Evolutionary conservation across 2,329 filamentous ascomycete genomes (phyloP).

Genomic region (Graphium sp.): DNA sequence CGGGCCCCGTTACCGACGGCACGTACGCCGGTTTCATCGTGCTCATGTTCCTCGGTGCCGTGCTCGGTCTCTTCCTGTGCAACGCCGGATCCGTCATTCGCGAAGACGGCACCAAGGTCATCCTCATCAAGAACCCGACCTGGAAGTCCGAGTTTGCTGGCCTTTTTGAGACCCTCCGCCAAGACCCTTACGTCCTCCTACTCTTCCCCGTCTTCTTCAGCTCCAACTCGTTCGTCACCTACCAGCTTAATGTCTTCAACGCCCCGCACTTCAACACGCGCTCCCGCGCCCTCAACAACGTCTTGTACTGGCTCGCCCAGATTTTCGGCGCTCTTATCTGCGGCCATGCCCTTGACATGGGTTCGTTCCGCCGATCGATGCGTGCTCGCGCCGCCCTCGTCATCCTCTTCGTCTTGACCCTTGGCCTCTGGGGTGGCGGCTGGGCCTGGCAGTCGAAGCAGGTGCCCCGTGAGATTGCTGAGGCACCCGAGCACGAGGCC

Average conservation of each 20-base stretch:
- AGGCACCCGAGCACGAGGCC: slow-evolving; percentile 9
- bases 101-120: slow-evolving; percentile 61
- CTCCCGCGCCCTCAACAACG: slow-evolving; percentile 49
- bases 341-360: slow-evolving; percentile 52
- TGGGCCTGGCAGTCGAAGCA: slow-evolving; percentile 59
- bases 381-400: slow-evolving; percentile 49
- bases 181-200: slow-evolving; percentile 55
- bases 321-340: slow-evolving; percentile 61
- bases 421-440: slow-evolving; percentile 69
- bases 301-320: slow-evolving; percentile 67
- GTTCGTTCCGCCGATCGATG: slow-evolving; percentile 39
- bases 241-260: slow-evolving; percentile 39
- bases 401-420: slow-evolving; percentile 50
- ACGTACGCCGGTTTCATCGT: slow-evolving; percentile 83
- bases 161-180: slow-evolving; percentile 53
- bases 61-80: slow-evolving; percentile 51
- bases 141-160: slow-evolving; percentile 68
- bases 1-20: slow-evolving; percentile 45
- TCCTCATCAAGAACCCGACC: slow-evolving; percentile 80
- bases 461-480: slow-evolving; percentile 24
- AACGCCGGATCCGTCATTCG: slow-evolving; percentile 60
- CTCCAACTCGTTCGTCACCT: slow-evolving; percentile 38
- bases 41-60: slow-evolving; percentile 58
- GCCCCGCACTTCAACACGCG: slow-evolving; percentile 35
- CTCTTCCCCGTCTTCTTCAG: slow-evolving; percentile 45